phyloP scores from a whole-genome alignment of 768 basidiomycete species.

The Termitomyces sp. region DNA sequence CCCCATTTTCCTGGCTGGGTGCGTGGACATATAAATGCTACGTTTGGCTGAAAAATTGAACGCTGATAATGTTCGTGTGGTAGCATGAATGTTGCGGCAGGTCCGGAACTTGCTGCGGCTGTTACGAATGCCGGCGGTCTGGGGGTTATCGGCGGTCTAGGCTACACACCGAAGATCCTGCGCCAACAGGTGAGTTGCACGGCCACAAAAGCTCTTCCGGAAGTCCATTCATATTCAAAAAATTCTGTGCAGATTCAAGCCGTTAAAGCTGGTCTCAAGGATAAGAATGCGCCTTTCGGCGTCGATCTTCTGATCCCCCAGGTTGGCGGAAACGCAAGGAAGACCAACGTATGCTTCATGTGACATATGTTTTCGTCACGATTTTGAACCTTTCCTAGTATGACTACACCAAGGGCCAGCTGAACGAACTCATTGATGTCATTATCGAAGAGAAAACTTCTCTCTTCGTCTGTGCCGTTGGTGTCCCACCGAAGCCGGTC shows the following conservation, averaged over 20 bases:
- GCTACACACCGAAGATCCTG: constrained; percentile 79
- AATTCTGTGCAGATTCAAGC: constrained; percentile 51
- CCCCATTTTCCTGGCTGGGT: constrained; percentile 81
- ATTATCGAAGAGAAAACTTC: constrained; percentile 88
- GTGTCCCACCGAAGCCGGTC: constrained; percentile 75
- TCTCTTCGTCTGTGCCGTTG: constrained; percentile 89
- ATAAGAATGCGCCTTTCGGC: constrained; percentile 81
- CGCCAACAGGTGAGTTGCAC: constrained; percentile 56
- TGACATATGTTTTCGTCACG: background rate
- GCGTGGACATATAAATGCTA: background rate
- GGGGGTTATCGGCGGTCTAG: constrained; percentile 88
- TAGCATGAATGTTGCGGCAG: constrained; percentile 45
- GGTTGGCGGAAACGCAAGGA: constrained; percentile 80
- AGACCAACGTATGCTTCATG: constrained; percentile 66
- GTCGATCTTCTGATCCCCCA: constrained; percentile 89
- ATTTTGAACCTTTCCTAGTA: constrained; percentile 34
- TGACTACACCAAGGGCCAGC: constrained; percentile 86
- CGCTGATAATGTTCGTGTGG: background rate
- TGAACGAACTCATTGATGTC: constrained; percentile 79
- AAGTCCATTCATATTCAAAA: background rate
- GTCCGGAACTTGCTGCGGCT: constrained; percentile 83
- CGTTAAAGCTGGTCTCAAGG: constrained; percentile 65
- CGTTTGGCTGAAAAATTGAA: background rate
- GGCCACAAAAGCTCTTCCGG: background rate
- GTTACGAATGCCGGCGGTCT: constrained; percentile 93